A percentile compares a stretch with the other conserved stretches of the same genome.
phyloP scores from a whole-genome alignment of 2,329 filamentous ascomycete species.

The Lecanicillium sp. region DNA sequence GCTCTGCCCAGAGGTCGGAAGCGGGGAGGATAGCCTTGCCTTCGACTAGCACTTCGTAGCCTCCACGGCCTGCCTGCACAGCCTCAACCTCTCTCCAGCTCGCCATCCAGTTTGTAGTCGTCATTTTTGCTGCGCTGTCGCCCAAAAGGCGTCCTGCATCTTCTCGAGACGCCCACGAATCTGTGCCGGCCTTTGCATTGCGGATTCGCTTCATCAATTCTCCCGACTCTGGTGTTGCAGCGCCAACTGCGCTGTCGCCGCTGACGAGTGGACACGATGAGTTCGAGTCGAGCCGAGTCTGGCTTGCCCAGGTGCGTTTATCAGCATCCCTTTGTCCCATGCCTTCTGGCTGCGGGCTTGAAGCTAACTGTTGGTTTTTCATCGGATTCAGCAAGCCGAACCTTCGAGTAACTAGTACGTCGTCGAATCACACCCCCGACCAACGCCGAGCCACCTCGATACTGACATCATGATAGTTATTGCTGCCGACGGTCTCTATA shows the following conservation, averaged over 20 bases:
- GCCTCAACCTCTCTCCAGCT: conserved; percentile 8
- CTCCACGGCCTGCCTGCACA: conserved; percentile 3
- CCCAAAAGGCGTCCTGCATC: background rate
- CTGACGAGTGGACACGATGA: conserved; percentile 11
- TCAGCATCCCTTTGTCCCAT: conserved; percentile 9
- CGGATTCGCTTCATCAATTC: conserved; percentile 3
- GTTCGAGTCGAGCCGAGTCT: conserved; percentile 25
- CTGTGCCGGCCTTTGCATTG: conserved; percentile 1
- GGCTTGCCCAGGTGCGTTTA: conserved; percentile 26
- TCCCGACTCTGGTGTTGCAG: conserved; percentile 3
- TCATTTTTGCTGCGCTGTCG: background rate
- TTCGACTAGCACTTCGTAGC: too few species aligned
- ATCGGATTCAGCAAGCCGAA: conserved; percentile 60
- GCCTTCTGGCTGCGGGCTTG: conserved; percentile 4
- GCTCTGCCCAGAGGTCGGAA: background rate
- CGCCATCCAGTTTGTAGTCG: conserved; percentile 5
- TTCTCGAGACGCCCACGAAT: background rate
- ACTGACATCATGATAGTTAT: conserved; percentile 63
- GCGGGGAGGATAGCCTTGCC: too few species aligned
- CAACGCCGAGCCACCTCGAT: conserved; percentile 10
- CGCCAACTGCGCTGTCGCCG: conserved; percentile 6
- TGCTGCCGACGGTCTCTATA: conserved; percentile 95
- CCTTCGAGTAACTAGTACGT: conserved; percentile 84
- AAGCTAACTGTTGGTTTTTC: conserved; percentile 20
- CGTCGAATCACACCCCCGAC: conserved; percentile 9